A percentile compares a stretch with the other conserved stretches of the same genome.
phyloP scores from a whole-genome alignment of 495 filamentous ascomycete species.

The Penicillium bialowiezense region DNA sequence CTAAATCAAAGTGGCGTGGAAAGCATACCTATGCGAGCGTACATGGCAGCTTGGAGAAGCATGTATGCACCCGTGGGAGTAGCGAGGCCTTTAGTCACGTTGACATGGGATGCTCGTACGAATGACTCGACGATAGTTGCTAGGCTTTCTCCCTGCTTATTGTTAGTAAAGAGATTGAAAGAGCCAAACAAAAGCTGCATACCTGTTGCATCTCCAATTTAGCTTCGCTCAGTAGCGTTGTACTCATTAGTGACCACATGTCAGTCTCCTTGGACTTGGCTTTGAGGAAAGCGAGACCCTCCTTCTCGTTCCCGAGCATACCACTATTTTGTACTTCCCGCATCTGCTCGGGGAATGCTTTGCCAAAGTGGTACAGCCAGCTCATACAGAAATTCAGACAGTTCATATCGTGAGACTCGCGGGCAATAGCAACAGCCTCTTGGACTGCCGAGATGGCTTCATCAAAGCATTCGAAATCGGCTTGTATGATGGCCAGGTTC shows the following conservation, averaged over 20 bases:
- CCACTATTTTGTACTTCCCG: slow-evolving; percentile 65
- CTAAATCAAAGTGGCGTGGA: background rate
- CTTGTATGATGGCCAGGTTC: slow-evolving; percentile 88
- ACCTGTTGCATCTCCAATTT: slow-evolving; percentile 69
- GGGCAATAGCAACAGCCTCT: slow-evolving; percentile 84
- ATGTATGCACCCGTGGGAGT: slow-evolving; percentile 71
- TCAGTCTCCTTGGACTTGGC: slow-evolving; percentile 83
- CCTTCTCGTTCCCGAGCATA: slow-evolving; percentile 74
- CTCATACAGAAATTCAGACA: slow-evolving; percentile 95
- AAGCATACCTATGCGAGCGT: slow-evolving; percentile 69
- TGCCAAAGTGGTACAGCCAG: slow-evolving; percentile 95
- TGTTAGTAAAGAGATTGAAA: slow-evolving; percentile 9
- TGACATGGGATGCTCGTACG: slow-evolving; percentile 75
- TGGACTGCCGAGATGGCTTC: slow-evolving; percentile 93
- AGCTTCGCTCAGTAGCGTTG: slow-evolving; percentile 81
- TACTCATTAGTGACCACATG: slow-evolving; percentile 84
- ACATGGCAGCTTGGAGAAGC: slow-evolving; percentile 67
- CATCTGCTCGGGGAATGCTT: slow-evolving; percentile 76
- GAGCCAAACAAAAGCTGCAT: slow-evolving; percentile 9
- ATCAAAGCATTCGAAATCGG: slow-evolving; percentile 87
- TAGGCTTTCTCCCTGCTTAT: slow-evolving; percentile 70
- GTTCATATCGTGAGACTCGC: slow-evolving; percentile 87
- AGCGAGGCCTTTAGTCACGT: slow-evolving; percentile 70
- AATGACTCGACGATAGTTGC: slow-evolving; percentile 74
- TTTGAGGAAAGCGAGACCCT: slow-evolving; percentile 80